Evolutionary conservation across 768 basidiomycete genomes (phyloP), one percentile per base, ranked within the genome.

Genomic region (Lyophyllum atratum): DNA sequence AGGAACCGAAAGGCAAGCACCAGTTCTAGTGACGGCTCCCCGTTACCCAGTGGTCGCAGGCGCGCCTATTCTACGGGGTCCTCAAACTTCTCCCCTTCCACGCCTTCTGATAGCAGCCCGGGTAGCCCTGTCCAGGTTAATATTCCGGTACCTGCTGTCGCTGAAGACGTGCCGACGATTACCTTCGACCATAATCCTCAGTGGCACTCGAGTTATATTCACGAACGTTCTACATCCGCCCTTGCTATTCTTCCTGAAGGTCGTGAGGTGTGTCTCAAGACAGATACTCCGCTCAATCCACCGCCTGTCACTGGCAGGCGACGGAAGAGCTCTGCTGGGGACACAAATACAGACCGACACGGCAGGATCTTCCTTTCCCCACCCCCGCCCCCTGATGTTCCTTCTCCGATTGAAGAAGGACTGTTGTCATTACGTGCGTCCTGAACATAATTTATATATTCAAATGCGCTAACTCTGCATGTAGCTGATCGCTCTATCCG

Each of bases 171-270:
- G 3, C 52, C 57, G 21, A 71, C 78, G 39, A 57, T 81, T 28
- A 64, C 70, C 10, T 81, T 81, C 53, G 74, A 74, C 31, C 74
- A 80, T 55, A 77, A 80, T 64, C 80, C 76, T 37, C 70, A 71
- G 25, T 68, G 64, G 34, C 66, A 61, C 34, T 34, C 54, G 21
- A 63, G 66, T 25, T 56, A 62, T 40, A 34, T 47, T 34, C 40
- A 59, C 14, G 74, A 76, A 26, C 68, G 71, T 17, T 66, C 69
- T 1, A 55, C 59, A 14, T 70, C 75, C 11, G 62, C 67, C 26
- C 68, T 87, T 46, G 76, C 80, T 54, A 74, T 80, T 6, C 75
- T 85, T 2, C 85, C 80, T 4, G 85, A 87, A 58, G 82, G 76
- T 48, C 66, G 72, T 8, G 82, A 84, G 54, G 64, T 80, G 8